These are phyloP conservation scores for Tricholomella constricta DNA, from an alignment of 768 basidiomycete genomes.

Conservation along the genomic window DNA sequence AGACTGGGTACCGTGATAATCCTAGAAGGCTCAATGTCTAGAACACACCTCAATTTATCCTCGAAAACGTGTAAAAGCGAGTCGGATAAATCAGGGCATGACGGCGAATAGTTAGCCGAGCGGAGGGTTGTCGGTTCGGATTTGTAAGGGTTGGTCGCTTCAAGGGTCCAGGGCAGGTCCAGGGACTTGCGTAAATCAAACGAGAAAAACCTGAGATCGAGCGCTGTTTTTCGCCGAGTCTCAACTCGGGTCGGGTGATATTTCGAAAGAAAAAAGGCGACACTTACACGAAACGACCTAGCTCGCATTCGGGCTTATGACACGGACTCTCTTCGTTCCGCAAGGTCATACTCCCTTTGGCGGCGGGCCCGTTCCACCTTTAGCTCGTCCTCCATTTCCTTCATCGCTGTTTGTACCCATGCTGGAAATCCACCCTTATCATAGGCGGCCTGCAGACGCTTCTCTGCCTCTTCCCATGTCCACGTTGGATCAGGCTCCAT, in stretches of 20 bases:
- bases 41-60: too few species aligned
- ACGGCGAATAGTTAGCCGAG: too few species aligned
- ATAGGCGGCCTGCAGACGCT: slow-evolving; percentile 56
- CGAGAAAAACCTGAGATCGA: too few species aligned
- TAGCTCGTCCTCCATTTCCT: slow-evolving; percentile 61
- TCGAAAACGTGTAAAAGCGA: too few species aligned
- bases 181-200: too few species aligned
- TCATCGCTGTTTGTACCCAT: slow-evolving; percentile 54
- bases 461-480: slow-evolving; percentile 56
- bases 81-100: too few species aligned
- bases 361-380: slow-evolving; percentile 47
- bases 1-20: too few species aligned
- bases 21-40: too few species aligned
- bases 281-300: neutral
- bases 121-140: too few species aligned
- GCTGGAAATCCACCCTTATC: slow-evolving; percentile 57
- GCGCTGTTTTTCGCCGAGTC: neutral
- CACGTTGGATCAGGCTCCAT: slow-evolving; percentile 35
- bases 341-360: slow-evolving; percentile 21
- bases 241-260: neutral
- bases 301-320: slow-evolving; percentile 1
- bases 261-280: neutral
- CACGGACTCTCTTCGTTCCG: neutral
- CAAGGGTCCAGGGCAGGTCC: too few species aligned
- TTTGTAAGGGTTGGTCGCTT: too few species aligned